Percentiles rank a stretch among this genome's conserved stretches.
These are phyloP conservation scores for Solanum dulcamara DNA, from an alignment of 257 asterid genomes.

Conservation along the genomic window DNA sequence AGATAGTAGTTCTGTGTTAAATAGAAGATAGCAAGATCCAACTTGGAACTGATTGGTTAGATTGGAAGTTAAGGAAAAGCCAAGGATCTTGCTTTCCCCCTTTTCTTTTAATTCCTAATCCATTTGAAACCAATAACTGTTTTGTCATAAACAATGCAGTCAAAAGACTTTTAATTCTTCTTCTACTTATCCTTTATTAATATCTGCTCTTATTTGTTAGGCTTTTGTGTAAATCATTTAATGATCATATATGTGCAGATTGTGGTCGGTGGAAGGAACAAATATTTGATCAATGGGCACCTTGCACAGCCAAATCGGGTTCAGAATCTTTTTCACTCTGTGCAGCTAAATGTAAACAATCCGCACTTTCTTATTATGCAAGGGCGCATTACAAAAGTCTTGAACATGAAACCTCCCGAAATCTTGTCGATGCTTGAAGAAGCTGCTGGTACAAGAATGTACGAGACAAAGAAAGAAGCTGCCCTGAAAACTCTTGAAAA, in stretches of 20 bases:
- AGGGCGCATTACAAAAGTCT: conserved; percentile 95
- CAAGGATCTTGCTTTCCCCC: background rate
- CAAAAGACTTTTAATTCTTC: background rate
- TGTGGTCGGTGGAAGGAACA: conserved; percentile 99
- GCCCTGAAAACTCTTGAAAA: conserved; percentile 96
- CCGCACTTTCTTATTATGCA: conserved; percentile 99
- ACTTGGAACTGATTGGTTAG: background rate
- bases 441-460: conserved; percentile 99
- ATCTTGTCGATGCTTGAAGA: conserved; percentile 97
- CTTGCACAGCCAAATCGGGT: conserved; percentile 98
- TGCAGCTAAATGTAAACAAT: conserved; percentile 93
- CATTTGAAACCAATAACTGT: background rate
- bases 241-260: conserved; percentile 44
- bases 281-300: conserved; percentile 92
- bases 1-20: background rate
- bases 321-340: conserved; percentile 98
- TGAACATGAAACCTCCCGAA: conserved; percentile 98
- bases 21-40: background rate
- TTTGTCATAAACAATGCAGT: background rate
- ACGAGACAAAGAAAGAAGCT: conserved; percentile 95
- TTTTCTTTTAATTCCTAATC: background rate
- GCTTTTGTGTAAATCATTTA: background rate
- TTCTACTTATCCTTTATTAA: background rate
- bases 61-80: background rate
- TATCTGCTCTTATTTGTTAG: background rate